Evolutionary conservation across 352 stramenopile species (phyloP), one percentile per base, ranked within the genome.

Genomic region (Phytophthora ramorum): DNA sequence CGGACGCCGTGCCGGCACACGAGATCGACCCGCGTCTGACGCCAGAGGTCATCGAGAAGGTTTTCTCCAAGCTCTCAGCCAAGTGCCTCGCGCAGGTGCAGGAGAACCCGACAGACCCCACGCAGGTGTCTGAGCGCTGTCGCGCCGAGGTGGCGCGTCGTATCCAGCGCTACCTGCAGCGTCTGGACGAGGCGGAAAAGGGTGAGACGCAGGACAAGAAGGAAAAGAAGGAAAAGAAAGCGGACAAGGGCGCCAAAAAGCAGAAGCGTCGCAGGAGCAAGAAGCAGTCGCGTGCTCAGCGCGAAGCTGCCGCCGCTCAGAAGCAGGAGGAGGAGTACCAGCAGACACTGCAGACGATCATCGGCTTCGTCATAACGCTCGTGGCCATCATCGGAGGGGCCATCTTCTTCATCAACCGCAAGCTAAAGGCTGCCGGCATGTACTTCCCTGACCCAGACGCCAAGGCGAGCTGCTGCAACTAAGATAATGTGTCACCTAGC

Each of bases 401-500:
- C 40, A 83, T 85, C 32, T 93, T 78, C 62, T 70, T 87, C 69
- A 91, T 94, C 58, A 92, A 93, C 73, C 82, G 87, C 69, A 95
- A 95, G 76, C 83, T 93, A 53, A 93, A 93, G 76, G 72, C 66
- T 10, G 85, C 83, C 14, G 85, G 85, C 24, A 89, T 93, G 73
- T 93, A 93, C 79, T 91, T 87, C 57, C 76, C 85, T 2, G 70
- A 91, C 51, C 81, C 84, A 8, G 64, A 78, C 6, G 82, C 63
- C 32, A 87, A 86, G 63, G 71, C 82, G 0, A 75, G 73, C 22
- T 90, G 87, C 76, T 89, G 86, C 65, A 65, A 76, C 50, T 83
- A 78, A 51, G 44, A 45, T 55, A 20, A 34, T 24, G 22, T 46
- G 12, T 28, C 17, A 32, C 13, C 24, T 53, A 46, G 40, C 34